A percentile compares a stretch with the other conserved stretches of the same genome.
These are phyloP conservation scores for Aristolochia contorta DNA, from an alignment of 164 flowering plant species.

Conservation along the genomic window DNA sequence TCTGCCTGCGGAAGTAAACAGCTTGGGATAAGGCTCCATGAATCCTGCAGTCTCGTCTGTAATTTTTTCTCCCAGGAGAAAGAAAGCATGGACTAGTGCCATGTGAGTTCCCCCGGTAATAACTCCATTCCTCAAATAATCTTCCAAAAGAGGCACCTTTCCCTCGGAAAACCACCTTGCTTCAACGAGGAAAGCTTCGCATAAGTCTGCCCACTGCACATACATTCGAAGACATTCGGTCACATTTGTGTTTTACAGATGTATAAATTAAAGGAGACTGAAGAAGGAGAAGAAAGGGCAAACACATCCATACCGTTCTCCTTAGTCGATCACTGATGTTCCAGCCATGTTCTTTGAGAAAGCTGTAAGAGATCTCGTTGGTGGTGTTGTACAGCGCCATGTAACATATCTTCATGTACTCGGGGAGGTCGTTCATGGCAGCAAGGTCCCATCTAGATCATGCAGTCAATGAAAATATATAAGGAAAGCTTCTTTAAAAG, in stretches of 20 bases:
- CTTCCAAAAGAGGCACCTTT: slow-evolving; percentile 27
- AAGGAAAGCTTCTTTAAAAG: too few species aligned
- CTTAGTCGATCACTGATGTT: neutral
- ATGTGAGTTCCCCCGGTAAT: slow-evolving; percentile 21
- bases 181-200: slow-evolving; percentile 30
- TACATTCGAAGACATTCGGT: too few species aligned
- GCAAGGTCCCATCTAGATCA: slow-evolving; percentile 6
- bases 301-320: neutral
- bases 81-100: slow-evolving; percentile 19
- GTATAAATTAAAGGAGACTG: too few species aligned
- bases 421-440: slow-evolving; percentile 7
- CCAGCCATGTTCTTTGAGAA: too few species aligned
- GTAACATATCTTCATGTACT: slow-evolving; percentile 9
- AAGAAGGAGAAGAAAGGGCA: neutral
- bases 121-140: slow-evolving; percentile 38
- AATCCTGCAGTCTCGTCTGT: neutral
- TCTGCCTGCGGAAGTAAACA: slow-evolving; percentile 21
- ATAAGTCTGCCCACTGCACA: slow-evolving; percentile 41
- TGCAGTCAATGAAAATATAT: too few species aligned
- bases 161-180: slow-evolving; percentile 31
- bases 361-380: neutral
- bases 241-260: too few species aligned
- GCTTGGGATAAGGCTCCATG: slow-evolving; percentile 11
- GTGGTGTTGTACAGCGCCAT: slow-evolving; percentile 3
- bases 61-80: slow-evolving; percentile 7